A percentile compares a stretch with the other conserved stretches of the same genome.
Conservation (phyloP, 495 filamentous ascomycete species). For the Talaromyces wortmannii region DNA sequence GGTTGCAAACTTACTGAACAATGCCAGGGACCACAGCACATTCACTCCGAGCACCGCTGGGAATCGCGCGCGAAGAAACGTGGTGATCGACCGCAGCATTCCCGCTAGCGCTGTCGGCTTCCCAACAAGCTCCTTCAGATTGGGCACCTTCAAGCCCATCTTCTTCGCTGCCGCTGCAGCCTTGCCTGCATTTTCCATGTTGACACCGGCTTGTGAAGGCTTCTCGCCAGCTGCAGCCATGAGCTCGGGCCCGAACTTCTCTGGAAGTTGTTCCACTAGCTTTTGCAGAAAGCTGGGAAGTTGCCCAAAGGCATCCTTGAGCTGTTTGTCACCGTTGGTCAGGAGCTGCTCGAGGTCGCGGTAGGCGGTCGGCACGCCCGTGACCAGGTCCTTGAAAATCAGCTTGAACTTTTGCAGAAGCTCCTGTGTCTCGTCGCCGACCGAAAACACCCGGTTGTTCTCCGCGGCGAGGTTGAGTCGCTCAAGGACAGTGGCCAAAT, state of each 20-base stretch:
- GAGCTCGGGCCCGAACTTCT: constrained; percentile 78
- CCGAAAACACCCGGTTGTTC: constrained; percentile 75
- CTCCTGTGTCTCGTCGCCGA: constrained; percentile 72
- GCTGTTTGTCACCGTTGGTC: constrained; percentile 66
- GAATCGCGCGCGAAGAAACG: constrained; percentile 74
- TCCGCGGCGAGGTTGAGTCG: constrained; percentile 70
- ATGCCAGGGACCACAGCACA: constrained; percentile 74
- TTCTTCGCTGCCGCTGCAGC: constrained; percentile 41
- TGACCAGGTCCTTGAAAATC: constrained; percentile 84
- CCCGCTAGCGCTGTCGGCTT: constrained; percentile 77
- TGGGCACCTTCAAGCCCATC: constrained; percentile 47
- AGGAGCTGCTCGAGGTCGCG: constrained; percentile 78
- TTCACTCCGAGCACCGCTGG: constrained; percentile 81
- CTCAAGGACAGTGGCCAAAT: constrained; percentile 70
- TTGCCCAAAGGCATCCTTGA: constrained; percentile 68
- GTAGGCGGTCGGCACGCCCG: constrained; percentile 89
- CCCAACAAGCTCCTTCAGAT: constrained; percentile 71
- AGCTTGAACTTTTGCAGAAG: constrained; percentile 77
- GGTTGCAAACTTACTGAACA: constrained; percentile 63
- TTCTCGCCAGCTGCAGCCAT: constrained; percentile 68
- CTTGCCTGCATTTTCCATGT: constrained; percentile 43
- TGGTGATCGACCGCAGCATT: constrained; percentile 79
- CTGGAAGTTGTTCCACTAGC: constrained; percentile 76
- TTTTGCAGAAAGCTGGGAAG: constrained; percentile 82
- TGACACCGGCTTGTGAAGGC: constrained; percentile 58